Base-by-base conservation (phyloP, 345 rosid species). In the Eucalyptus brandiana region DNA sequence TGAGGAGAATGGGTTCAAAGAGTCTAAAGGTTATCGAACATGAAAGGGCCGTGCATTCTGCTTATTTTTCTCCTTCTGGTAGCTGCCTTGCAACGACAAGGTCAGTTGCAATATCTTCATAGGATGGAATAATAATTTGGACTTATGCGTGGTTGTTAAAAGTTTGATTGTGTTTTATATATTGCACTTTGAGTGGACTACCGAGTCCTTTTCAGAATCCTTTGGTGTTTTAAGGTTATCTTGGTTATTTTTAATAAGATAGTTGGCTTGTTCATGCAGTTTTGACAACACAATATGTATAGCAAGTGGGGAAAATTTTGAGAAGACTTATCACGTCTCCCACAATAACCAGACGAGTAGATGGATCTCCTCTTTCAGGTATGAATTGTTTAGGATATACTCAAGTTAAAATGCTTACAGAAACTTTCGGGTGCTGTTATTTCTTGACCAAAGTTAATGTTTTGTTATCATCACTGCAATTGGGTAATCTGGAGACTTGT, bases 51-150 rank as follows among this genome's bases (percentile, higher is more conserved):
- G 97, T 97, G 87, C 93, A 95, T 80, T 94, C 98, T 89, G 99
- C 99, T 76, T 96, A 95, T 89, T 98, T 98, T 93, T 98, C 99
- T 58, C 98, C 99, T 40, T 94, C 96, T 60, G 99, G 98, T 85
- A 92, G 87, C 90, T 92, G 40, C 87, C 94, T 97, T 86, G 98
- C 96, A 76, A 96, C 98, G 10, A 94, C 99, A 87, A 96, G 98
- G 99, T 96, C 45, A 24, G 87, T 86, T 54, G 48, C 44, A 48
- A 5, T 81, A 16, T 24, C 28, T 72, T 51, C 86, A 76, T 76
- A 21, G 85, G 85, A 76, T 76, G 47, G 47, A 72, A 40, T 40
- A 72, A 37, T 19, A 34, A 44, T 40, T 28, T 56, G 72, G 42
- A 32, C 51, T 42, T 56, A 87, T 62, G 81, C 1, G 3, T 40